These are phyloP conservation scores for Fusarium sp. DNA, from an alignment of 2,329 filamentous ascomycete species.

Conservation along the genomic window DNA sequence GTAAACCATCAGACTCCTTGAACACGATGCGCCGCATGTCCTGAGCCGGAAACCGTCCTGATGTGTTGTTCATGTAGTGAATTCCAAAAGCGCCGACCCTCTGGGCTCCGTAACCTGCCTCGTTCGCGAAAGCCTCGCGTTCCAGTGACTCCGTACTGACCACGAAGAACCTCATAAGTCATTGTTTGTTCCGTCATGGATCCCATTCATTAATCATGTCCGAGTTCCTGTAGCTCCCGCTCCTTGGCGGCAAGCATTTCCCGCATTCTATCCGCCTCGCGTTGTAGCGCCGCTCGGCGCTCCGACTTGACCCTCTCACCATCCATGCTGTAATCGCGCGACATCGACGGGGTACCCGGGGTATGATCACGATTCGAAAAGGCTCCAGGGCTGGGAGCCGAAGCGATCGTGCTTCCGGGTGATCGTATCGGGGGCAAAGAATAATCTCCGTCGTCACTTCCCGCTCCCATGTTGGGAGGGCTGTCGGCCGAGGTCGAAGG, in stretches of 20 bases:
- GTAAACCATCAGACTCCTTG: constrained; percentile 27
- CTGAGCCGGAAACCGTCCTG: constrained; percentile 16
- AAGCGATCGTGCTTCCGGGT: constrained; percentile 52
- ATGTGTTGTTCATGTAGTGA: constrained; percentile 24
- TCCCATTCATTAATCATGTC: constrained; percentile 40
- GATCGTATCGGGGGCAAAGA: constrained; percentile 55
- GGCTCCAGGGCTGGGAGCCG: constrained; percentile 52
- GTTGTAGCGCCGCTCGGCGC: constrained; percentile 69
- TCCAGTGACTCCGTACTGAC: constrained; percentile 38
- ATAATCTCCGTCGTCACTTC: constrained; percentile 53
- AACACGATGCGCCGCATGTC: constrained; percentile 14
- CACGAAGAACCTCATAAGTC: constrained; percentile 40
- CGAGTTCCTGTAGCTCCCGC: constrained; percentile 64
- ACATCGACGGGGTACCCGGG: constrained; percentile 31
- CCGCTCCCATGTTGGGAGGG: constrained; percentile 35
- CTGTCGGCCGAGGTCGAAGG: constrained; percentile 51
- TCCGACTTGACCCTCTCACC: constrained; percentile 65
- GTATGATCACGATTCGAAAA: constrained; percentile 49
- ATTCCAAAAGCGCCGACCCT: constrained; percentile 42
- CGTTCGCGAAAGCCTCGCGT: constrained; percentile 25
- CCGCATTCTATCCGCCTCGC: constrained; percentile 79
- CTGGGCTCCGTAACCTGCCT: constrained; percentile 17
- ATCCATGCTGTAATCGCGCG: constrained; percentile 50
- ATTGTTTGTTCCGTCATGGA: constrained; percentile 31
- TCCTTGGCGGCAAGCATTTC: constrained; percentile 76